Evolutionary conservation across 805 yeast genomes (phyloP).

Genomic region (Saturnispora gosingensis): DNA sequence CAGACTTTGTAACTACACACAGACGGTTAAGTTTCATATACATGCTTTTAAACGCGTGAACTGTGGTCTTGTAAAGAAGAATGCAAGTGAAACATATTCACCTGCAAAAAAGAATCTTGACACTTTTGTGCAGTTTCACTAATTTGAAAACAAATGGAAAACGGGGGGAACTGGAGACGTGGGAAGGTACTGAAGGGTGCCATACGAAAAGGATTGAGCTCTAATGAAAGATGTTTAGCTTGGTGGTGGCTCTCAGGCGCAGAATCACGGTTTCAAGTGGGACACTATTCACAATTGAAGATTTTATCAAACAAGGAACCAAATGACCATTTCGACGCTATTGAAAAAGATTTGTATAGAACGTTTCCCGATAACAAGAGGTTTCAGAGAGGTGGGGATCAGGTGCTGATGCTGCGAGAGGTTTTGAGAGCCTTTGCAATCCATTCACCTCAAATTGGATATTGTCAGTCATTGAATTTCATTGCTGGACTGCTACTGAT

Average conservation of each 20-base stretch:
- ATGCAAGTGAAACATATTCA: background rate
- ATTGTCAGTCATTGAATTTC: conserved; percentile 92
- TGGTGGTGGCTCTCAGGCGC: conserved; percentile 1
- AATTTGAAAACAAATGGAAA: background rate
- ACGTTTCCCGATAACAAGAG: conserved; percentile 91
- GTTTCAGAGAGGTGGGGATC: conserved; percentile 41
- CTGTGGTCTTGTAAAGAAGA: background rate
- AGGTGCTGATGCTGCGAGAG: conserved; percentile 67
- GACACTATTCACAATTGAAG: conserved; percentile 1
- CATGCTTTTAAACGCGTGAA: background rate
- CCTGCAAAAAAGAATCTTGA: background rate
- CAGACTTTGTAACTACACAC: too few relatives aligned
- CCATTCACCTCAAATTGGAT: conserved; percentile 84
- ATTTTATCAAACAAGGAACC: background rate
- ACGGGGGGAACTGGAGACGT: conserved; percentile 1
- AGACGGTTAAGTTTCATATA: background rate
- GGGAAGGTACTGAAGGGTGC: background rate
- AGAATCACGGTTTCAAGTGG: background rate
- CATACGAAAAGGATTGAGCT: background rate
- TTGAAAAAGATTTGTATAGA: conserved; percentile 86
- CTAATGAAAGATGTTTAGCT: background rate
- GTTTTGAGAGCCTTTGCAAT: conserved; percentile 78
- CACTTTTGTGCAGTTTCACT: background rate
- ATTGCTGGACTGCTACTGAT: conserved; percentile 78
- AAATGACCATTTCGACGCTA: conserved; percentile 59